These are phyloP conservation scores for Cordyceps javanica DNA, from an alignment of 2,329 filamentous ascomycete species.

Conservation along the genomic window DNA sequence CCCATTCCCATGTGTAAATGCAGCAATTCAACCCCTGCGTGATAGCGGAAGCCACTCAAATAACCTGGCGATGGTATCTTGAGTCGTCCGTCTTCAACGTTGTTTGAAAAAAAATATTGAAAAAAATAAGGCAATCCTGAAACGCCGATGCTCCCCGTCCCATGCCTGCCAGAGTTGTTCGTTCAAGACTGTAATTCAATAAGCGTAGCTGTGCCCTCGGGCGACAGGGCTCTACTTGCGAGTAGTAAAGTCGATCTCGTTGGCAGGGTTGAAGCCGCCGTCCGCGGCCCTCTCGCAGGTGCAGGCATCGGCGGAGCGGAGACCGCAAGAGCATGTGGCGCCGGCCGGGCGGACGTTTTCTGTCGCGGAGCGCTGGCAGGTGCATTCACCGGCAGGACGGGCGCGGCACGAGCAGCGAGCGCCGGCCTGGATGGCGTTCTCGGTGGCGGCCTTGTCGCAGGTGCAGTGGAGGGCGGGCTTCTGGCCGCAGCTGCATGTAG, in stretches of 20 bases:
- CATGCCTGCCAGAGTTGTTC: no score
- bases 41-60: neutral
- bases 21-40: neutral
- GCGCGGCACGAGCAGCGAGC: conserved; percentile 79
- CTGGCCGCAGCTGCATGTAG: conserved; percentile 84
- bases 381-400: conserved; percentile 74
- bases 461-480: conserved; percentile 79
- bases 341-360: conserved; percentile 63
- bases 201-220: neutral
- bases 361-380: conserved; percentile 62
- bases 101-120: no score
- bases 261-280: conserved; percentile 52
- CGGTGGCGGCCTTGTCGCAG: conserved; percentile 67
- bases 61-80: no score
- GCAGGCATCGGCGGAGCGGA: conserved; percentile 64
- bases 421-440: conserved; percentile 64
- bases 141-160: conserved; percentile 3
- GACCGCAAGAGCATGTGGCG: conserved; percentile 68
- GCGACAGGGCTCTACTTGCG: conserved; percentile 40
- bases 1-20: neutral
- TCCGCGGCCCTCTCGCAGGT: conserved; percentile 73
- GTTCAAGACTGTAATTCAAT: neutral
- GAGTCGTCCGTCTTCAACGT: neutral
- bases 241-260: conserved; percentile 86
- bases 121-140: neutral